Evolutionary conservation across 2,329 filamentous ascomycete species (phyloP).

Genomic region (Fusarium sp.): DNA sequence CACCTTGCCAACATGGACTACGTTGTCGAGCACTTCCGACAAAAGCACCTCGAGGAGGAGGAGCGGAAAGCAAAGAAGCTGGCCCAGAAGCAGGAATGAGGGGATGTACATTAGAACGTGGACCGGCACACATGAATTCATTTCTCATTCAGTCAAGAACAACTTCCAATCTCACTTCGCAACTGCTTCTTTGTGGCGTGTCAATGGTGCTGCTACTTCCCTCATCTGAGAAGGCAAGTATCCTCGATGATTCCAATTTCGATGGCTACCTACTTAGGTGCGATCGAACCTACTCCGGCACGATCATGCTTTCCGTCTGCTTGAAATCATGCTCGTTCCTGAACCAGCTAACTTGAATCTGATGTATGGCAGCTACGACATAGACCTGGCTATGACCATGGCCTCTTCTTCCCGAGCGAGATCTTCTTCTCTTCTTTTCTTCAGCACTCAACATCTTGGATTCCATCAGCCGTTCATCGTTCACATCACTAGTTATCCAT

Average conservation of each 20-base stretch:
- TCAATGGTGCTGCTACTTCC: neutral
- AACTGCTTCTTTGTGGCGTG: neutral
- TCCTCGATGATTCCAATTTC: neutral
- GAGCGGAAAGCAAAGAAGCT: conserved; percentile 66
- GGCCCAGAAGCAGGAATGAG: conserved; percentile 53
- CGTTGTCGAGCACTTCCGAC: conserved; percentile 68
- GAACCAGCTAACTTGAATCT: neutral
- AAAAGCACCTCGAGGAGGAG: conserved; percentile 66
- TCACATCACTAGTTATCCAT: conserved; percentile 12
- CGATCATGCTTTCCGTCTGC: neutral
- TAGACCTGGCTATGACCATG: neutral
- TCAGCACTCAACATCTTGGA: conserved; percentile 14
- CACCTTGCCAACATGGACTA: conserved; percentile 66
- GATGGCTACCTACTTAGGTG: neutral
- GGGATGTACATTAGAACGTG: conserved; percentile 45
- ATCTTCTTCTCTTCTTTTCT: neutral
- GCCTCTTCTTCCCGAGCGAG: neutral
- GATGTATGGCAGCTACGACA: neutral
- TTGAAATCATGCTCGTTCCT: neutral
- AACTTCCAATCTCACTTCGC: neutral
- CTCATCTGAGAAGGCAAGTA: neutral
- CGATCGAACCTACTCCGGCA: neutral
- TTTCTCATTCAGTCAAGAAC: conserved; percentile 32
- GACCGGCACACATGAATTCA: conserved; percentile 42
- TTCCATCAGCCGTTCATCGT: conserved; percentile 16